Evolutionary conservation across 192 early-diverging fungal genomes (phyloP), one percentile per base, ranked within the genome.

Genomic region (Rhizophagus sp.): DNA sequence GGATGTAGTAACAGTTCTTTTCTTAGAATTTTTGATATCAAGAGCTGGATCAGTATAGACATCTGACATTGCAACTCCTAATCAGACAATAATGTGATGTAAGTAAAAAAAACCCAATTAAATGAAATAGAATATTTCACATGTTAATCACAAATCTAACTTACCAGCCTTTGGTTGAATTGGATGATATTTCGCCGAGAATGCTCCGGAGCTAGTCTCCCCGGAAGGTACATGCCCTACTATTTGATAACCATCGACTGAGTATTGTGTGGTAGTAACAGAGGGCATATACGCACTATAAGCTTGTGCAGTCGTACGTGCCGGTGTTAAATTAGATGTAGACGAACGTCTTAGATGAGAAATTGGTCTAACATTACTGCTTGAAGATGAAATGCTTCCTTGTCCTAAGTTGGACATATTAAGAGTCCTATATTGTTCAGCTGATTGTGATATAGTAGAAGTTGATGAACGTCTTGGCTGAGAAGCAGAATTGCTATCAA

Each of bases 61-160:
- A 41, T 70, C 68, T 7, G 68, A 36, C 68, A 70, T 70, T n/a
- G 68, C 33, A 49, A 73, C 71, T 47, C 25, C 47, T 73, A 50
- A 49, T 73, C 4, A 73, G 33, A 5, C 10, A 73, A 73, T 25
- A 25, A 72, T 36, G n/a, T 22, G 34, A 7, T 69, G 11, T 34
- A 22, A 34, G 19, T 36, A 25, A 36, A 34, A 39, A 17, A 22
- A 22, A 33, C 22, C 22, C 2, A 39, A 34, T 22, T 19, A 33
- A 19, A 41, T 41, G 34, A 36, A 41, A 41, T 41, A 41, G 7
- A 41, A n/a, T 69, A 34, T 47, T 47, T 47, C 12, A 69, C 19
- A 22, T 33, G 22, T 19, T 15, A 17, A n/a, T 69, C 1, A 36
- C 4, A 22, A 69, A 69, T 15, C 8, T 19, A 69, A 39, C 34